Evolutionary conservation across 1,284 basidiomycete species (phyloP), one percentile per base, ranked within the genome.

Genomic region (Takashimella koratensis): DNA sequence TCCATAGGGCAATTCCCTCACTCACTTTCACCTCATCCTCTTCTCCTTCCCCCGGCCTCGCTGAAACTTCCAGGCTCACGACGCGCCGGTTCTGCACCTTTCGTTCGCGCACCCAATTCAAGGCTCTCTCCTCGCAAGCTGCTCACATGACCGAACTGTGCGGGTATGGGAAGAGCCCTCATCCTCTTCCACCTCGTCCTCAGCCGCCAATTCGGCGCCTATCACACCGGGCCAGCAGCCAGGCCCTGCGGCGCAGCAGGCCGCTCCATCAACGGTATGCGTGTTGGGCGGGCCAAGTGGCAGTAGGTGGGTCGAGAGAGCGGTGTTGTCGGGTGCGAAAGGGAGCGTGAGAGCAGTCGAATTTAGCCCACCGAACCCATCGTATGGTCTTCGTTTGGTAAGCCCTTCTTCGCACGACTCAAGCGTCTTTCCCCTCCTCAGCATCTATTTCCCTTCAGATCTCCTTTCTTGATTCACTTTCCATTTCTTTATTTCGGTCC

Each of bases 91-190:
- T 40, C 83, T 89, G 6, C 85, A 83, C 71, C 65, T 94, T n/a
- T 83, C 82, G 51, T 95, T 90, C 86, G 88, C 89, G 2, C 90
- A 93, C 67, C 90, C 92, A 5, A 85, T 92, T 70, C 91, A 90
- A 60, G 91, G 90, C 10, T 83, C 84, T 1, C 82, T 95, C 51
- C 79, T 95, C 51, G 90, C 90, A 0, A 90, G 87, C 0, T 83
- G 84, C 5, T 90, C 87, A 1, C 90, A 90, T 65, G 92, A 96
- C 74, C 83, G 91, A 16, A 88, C 87, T 0, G 87, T 91, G 52
- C 87, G 92, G 73, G 82, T 95, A 19, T 95, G 90, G 90, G 90
- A 93, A 70, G 87, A 89, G 65, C 45, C 58, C 3, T 39, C 59
- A 2, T 40, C 47, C 13, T 22, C 45, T 10, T 5, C 45, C 27